Conservation (phyloP, 371 early-diverging fungal genomes). For the Batkoa obscura region DNA sequence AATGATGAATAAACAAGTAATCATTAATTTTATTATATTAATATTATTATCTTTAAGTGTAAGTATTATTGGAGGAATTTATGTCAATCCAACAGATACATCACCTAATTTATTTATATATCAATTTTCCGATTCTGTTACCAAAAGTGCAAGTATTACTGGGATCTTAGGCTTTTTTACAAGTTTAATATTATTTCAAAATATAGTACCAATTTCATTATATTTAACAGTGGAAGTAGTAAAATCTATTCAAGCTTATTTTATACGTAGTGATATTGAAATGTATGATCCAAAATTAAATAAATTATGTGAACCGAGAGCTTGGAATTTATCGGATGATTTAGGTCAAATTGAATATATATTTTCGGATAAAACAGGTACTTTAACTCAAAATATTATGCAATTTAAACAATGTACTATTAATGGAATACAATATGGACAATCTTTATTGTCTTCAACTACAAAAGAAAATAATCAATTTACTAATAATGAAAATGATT, state of each 20-base stretch:
- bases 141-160: neutral
- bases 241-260: slow-evolving; percentile 51
- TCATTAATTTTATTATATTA: neutral
- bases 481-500: slow-evolving; percentile 32
- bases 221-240: slow-evolving; percentile 90
- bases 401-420: slow-evolving; percentile 72
- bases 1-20: slow-evolving; percentile 67
- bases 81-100: slow-evolving; percentile 7
- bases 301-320: slow-evolving; percentile 59
- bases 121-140: neutral
- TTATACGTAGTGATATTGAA: slow-evolving; percentile 55
- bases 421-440: slow-evolving; percentile 59
- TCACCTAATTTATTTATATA: neutral
- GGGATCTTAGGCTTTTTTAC: slow-evolving; percentile 32
- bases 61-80: neutral
- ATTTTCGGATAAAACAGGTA: slow-evolving; percentile 87
- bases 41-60: neutral
- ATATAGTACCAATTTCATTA: slow-evolving; percentile 90
- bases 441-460: too few species aligned
- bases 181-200: slow-evolving; percentile 79
- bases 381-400: slow-evolving; percentile 93
- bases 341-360: slow-evolving; percentile 69
- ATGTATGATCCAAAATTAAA: slow-evolving; percentile 40
- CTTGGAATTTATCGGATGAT: slow-evolving; percentile 89
- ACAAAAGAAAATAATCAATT: slow-evolving; percentile 75